These are phyloP conservation scores for Colletotrichum plurivorum DNA, from an alignment of 2,329 filamentous ascomycete species.

Conservation along the genomic window DNA sequence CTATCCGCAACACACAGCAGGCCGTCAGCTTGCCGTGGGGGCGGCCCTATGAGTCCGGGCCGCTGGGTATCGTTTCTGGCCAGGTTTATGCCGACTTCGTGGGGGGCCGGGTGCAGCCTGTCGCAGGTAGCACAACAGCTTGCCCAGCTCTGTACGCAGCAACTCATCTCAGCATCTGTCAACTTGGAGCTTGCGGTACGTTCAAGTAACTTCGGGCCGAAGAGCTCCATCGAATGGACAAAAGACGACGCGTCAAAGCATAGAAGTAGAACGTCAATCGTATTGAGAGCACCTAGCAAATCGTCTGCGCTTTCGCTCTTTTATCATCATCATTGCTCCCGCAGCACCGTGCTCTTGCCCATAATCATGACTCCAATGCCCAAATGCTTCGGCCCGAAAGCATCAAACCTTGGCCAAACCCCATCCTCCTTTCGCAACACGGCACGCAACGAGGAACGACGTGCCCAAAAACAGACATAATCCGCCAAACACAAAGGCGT, in stretches of 20 bases:
- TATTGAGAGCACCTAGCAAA: no score
- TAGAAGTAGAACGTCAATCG: no score
- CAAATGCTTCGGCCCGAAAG: no score
- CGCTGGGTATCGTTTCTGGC: background rate
- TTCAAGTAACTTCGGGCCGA: no score
- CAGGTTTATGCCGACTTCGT: background rate
- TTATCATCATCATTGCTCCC: no score
- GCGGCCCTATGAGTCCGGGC: background rate
- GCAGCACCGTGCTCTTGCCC: no score
- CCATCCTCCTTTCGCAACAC: slow-evolving; percentile 14
- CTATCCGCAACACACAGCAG: background rate
- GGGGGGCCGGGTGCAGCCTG: background rate
- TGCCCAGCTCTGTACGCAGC: background rate
- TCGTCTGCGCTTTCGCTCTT: no score
- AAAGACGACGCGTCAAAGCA: no score
- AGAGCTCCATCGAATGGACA: no score
- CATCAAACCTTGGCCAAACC: slow-evolving; percentile 15
- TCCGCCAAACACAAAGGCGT: slow-evolving; percentile 11
- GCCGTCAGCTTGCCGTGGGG: background rate
- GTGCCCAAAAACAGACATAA: slow-evolving; percentile 11
- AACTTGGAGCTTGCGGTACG: no score
- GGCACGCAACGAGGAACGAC: slow-evolving; percentile 12
- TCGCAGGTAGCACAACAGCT: background rate
- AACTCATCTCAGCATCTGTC: no score
- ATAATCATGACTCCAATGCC: no score